Conservation (phyloP, 352 stramenopile species). For the Globisporangium recalcitrans region DNA sequence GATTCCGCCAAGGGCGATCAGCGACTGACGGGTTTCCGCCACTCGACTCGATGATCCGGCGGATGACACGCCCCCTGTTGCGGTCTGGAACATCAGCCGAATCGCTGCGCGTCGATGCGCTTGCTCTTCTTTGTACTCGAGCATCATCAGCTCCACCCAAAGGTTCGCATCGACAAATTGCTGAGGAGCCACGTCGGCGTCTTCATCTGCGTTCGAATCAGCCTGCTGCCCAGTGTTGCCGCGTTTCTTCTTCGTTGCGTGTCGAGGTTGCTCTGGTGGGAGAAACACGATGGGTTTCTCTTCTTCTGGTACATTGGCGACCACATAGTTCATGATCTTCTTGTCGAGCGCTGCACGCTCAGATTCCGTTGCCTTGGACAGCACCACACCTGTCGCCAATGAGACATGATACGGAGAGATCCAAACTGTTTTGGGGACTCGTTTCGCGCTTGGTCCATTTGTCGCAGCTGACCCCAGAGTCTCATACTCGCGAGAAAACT, state of each 20-base stretch:
- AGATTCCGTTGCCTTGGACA: constrained; percentile 61
- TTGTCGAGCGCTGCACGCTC: constrained; percentile 54
- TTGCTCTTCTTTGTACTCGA: constrained; percentile 91
- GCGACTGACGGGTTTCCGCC: background rate
- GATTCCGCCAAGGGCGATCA: background rate
- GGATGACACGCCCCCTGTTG: constrained; percentile 19
- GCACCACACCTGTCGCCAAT: constrained; percentile 62
- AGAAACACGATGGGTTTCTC: constrained; percentile 49
- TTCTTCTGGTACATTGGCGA: constrained; percentile 54
- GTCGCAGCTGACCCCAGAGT: constrained; percentile 16
- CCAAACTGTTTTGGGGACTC: constrained; percentile 73
- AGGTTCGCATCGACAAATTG: constrained; percentile 75
- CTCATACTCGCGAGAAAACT: constrained; percentile 49
- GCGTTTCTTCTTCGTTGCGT: constrained; percentile 11
- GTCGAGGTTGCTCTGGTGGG: constrained; percentile 16
- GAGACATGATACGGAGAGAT: constrained; percentile 76
- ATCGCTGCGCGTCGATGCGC: constrained; percentile 85
- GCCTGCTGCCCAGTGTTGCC: background rate
- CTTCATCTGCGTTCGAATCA: background rate
- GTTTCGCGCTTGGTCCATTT: background rate
- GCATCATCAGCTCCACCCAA: constrained; percentile 85
- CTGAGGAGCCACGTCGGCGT: constrained; percentile 9
- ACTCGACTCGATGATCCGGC: background rate
- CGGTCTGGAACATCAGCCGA: constrained; percentile 91
- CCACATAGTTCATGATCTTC: constrained; percentile 60